Conservation (phyloP, 345 rosid genomes). For the Cardamine chenopodiifolia region DNA sequence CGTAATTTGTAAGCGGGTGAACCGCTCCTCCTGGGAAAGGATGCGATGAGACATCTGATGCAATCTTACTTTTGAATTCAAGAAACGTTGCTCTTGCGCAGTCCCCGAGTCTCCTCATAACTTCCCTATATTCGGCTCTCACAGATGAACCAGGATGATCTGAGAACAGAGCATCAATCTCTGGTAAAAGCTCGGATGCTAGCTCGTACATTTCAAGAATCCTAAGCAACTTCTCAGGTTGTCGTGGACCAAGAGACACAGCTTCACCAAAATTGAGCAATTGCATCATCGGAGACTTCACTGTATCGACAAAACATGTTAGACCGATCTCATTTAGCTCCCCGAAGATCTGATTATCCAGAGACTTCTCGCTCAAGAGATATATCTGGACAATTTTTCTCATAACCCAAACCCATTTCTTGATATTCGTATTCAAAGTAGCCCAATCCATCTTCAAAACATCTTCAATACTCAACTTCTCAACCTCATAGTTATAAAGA, state of each 20-base stretch:
- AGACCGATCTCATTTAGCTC: conserved; percentile 48
- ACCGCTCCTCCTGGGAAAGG: conserved; percentile 76
- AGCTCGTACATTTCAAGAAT: conserved; percentile 88
- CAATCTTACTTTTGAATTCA: conserved; percentile 76
- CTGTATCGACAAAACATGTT: conserved; percentile 69
- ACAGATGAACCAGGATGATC: conserved; percentile 57
- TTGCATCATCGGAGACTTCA: conserved; percentile 74
- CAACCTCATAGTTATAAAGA: conserved; percentile 70
- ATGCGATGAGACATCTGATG: conserved; percentile 53
- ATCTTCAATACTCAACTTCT: conserved; percentile 84
- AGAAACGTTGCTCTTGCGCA: conserved; percentile 63
- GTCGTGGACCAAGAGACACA: conserved; percentile 72
- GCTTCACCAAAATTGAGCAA: conserved; percentile 86
- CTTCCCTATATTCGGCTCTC: conserved; percentile 59
- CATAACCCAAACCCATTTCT: conserved; percentile 80
- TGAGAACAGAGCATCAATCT: conserved; percentile 56
- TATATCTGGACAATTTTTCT: conserved; percentile 66
- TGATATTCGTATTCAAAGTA: conserved; percentile 70
- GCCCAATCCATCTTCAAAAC: conserved; percentile 86
- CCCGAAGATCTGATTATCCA: conserved; percentile 64
- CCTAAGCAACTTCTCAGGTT: conserved; percentile 70
- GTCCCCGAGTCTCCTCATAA: conserved; percentile 65
- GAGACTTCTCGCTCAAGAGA: conserved; percentile 75
- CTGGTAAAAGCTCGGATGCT: conserved; percentile 63
- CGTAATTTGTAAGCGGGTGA: conserved; percentile 75